These are phyloP conservation scores for Globisporangium nagaii DNA, from an alignment of 352 stramenopile species.

Conservation along the genomic window DNA sequence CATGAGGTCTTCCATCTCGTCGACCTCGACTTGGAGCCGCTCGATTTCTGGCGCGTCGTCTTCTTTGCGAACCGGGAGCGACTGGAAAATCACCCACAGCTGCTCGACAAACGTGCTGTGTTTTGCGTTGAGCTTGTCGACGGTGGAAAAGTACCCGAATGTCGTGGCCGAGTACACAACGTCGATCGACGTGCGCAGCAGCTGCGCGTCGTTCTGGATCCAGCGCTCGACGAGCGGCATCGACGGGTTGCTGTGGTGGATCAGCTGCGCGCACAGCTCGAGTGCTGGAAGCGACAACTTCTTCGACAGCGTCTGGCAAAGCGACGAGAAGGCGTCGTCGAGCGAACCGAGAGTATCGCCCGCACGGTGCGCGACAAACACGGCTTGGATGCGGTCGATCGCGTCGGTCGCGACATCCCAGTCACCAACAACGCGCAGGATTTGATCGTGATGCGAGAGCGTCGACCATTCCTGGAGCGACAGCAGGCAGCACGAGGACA, in stretches of 20 bases:
- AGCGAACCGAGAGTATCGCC: constrained; percentile 26
- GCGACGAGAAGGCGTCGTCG: constrained; percentile 45
- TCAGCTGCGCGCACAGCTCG: constrained; percentile 45
- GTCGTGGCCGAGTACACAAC: constrained; percentile 21
- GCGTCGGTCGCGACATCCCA: constrained; percentile 15
- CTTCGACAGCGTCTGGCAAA: constrained; percentile 28
- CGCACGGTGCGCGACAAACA: constrained; percentile 43
- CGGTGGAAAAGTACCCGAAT: background rate
- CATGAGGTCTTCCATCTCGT: constrained; percentile 71
- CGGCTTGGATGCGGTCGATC: constrained; percentile 36
- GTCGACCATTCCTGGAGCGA: constrained; percentile 49
- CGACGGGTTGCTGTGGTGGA: constrained; percentile 61
- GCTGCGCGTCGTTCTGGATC: constrained; percentile 50
- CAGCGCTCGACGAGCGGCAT: constrained; percentile 30
- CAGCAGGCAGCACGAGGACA: constrained; percentile 33
- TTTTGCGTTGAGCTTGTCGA: background rate
- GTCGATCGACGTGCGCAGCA: constrained; percentile 58
- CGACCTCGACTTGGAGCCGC: constrained; percentile 60
- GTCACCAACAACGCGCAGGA: constrained; percentile 30
- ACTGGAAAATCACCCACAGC: constrained; percentile 70
- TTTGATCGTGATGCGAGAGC: constrained; percentile 58
- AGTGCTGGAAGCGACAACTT: constrained; percentile 27
- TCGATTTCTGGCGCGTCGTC: constrained; percentile 44
- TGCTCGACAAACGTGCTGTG: constrained; percentile 43
- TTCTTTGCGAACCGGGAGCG: constrained; percentile 56